These are phyloP conservation scores for Calocybe indica DNA, from an alignment of 768 basidiomycete genomes.

Conservation along the genomic window DNA sequence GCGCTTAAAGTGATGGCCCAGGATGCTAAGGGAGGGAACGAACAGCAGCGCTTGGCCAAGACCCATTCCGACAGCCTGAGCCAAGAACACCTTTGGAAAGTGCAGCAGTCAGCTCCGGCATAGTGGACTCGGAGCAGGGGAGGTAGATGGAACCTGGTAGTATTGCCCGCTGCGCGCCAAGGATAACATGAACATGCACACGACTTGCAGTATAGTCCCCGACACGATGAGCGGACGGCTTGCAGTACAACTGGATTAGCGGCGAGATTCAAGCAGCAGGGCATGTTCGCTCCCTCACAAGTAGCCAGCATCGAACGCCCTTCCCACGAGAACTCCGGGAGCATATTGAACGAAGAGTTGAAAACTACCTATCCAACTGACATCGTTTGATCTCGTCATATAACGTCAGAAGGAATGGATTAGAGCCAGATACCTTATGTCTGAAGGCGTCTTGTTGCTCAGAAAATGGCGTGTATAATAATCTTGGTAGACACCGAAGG, in stretches of 20 bases:
- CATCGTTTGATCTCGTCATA: conserved; percentile 4
- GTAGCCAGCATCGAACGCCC: conserved; percentile 42
- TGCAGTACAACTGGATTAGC: not conserved
- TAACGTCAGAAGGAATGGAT: not conserved
- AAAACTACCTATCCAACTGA: conserved; percentile 46
- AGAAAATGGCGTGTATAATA: conserved; percentile 37
- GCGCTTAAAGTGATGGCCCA: conserved; percentile 39
- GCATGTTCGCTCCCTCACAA: conserved; percentile 24
- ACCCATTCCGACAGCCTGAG: conserved; percentile 38
- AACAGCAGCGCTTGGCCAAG: conserved; percentile 38
- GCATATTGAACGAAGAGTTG: conserved; percentile 41
- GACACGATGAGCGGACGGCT: conserved; percentile 40
- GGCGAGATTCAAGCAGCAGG: too few species aligned
- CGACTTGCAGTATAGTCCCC: conserved; percentile 37
- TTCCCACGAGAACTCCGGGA: conserved; percentile 32
- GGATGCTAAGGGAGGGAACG: conserved; percentile 29
- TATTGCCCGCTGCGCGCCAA: conserved; percentile 32
- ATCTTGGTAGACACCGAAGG: conserved; percentile 45
- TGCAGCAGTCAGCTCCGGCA: conserved; percentile 2
- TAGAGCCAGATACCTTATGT: conserved; percentile 28
- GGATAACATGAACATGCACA: conserved; percentile 43
- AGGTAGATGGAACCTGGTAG: conserved; percentile 27
- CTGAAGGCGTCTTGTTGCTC: conserved; percentile 31
- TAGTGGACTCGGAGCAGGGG: conserved; percentile 10
- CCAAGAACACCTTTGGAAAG: conserved; percentile 30